Evolutionary conservation across 352 stramenopile genomes (phyloP).

Genomic region (Phytophthora foliorum): DNA sequence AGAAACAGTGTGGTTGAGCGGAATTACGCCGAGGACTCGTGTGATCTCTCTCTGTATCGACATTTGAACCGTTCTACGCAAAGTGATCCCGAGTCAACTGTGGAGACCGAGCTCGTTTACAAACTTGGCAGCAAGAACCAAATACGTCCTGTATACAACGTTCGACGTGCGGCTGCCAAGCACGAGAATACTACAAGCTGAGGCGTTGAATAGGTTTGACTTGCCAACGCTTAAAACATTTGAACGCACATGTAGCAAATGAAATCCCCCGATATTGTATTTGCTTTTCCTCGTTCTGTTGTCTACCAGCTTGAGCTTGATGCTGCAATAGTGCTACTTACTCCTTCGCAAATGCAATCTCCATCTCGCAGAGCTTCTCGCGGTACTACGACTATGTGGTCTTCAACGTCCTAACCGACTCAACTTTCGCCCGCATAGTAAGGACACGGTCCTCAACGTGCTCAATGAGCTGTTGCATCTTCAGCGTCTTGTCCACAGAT

Average conservation of each 20-base stretch:
- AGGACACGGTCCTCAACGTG: conserved; percentile 2
- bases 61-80: conserved; percentile 3
- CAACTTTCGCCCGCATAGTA: not conserved
- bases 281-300: not conserved
- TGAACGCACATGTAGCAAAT: too few relatives aligned
- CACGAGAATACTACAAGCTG: too few relatives aligned
- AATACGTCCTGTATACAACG: too few relatives aligned
- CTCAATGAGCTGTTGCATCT: conserved; percentile 20
- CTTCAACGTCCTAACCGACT: not conserved
- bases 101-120: too few relatives aligned
- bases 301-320: conserved; percentile 1
- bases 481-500: not conserved
- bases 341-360: not conserved
- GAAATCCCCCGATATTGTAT: too few relatives aligned
- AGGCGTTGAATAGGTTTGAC: too few relatives aligned
- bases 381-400: not conserved
- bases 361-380: conserved; percentile 7
- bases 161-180: too few relatives aligned
- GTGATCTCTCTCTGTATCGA: conserved; percentile 4
- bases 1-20: too few relatives aligned
- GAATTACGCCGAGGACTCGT: too few relatives aligned
- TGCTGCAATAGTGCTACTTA: not conserved
- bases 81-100: not conserved
- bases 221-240: too few relatives aligned
- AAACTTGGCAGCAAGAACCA: too few relatives aligned